Conservation (phyloP, 1,284 basidiomycete species). For the Agroathelia rolfsii region DNA sequence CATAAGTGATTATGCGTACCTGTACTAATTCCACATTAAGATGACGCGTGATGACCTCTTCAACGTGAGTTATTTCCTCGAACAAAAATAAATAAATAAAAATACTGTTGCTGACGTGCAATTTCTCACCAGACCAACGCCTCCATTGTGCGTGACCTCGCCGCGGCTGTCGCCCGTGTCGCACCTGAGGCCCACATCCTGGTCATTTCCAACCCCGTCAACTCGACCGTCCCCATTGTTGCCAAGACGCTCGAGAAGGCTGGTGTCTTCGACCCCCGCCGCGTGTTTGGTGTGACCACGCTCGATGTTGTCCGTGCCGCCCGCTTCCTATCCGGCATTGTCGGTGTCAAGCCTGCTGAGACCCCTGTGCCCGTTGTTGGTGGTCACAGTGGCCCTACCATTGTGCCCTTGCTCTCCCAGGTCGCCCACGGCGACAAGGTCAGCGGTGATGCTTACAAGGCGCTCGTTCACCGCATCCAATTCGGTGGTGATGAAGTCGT, state of each 20-base stretch:
- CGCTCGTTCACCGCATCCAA: constrained; percentile 80
- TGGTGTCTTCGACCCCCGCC: constrained; percentile 84
- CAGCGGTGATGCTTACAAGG: constrained; percentile 57
- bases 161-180: constrained; percentile 78
- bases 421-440: constrained; percentile 51
- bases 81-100: background rate
- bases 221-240: constrained; percentile 96
- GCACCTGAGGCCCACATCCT: constrained; percentile 86
- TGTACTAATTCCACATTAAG: constrained; percentile 31
- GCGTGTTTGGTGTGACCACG: constrained; percentile 85
- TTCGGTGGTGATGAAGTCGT: constrained; percentile 91
- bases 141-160: constrained; percentile 94
- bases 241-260: constrained; percentile 89
- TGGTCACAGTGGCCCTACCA: constrained; percentile 94
- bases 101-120: constrained; percentile 5
- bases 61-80: constrained; percentile 56
- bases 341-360: constrained; percentile 58
- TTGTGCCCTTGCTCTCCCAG: constrained; percentile 92
- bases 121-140: constrained; percentile 65
- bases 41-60: constrained; percentile 99
- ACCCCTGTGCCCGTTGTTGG: constrained; percentile 84
- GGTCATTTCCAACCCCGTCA: constrained; percentile 95
- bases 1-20: constrained; percentile 11
- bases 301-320: constrained; percentile 95
- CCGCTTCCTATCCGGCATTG: constrained; percentile 79